Conservation (phyloP, 2,329 filamentous ascomycete genomes). For the Alternaria metachromatica region DNA sequence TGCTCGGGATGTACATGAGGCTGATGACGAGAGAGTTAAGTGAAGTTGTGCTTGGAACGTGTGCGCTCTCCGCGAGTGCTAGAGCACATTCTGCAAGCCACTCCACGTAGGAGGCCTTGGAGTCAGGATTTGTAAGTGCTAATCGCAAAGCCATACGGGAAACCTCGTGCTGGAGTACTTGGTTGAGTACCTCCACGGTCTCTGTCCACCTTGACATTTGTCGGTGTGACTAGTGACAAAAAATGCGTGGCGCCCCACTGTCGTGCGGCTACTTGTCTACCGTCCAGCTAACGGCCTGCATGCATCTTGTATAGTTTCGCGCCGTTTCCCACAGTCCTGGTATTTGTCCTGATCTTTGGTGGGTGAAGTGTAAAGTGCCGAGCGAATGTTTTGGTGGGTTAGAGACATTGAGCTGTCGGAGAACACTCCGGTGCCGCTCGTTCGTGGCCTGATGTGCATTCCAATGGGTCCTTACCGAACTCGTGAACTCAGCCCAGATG, state of each 20-base stretch:
- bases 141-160: not conserved
- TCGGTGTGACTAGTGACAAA: not conserved
- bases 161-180: not conserved
- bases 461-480: not conserved
- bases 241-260: not conserved
- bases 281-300: not conserved
- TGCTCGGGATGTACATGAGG: not conserved
- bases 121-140: not conserved
- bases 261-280: not conserved
- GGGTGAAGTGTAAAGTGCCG: not conserved
- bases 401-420: not conserved
- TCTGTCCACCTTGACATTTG: not conserved
- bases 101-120: not conserved
- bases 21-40: not conserved
- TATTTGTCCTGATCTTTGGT: not conserved
- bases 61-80: not conserved
- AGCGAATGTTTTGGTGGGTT: not conserved
- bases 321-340: not conserved
- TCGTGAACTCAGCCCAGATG: not conserved
- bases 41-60: not conserved
- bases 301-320: not conserved
- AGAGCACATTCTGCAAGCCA: not conserved
- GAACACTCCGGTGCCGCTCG: not conserved
- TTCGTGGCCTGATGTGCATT: not conserved
- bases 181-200: not conserved